Evolutionary conservation across 805 yeast species (phyloP).

Genomic region (Clavispora phyllophila): DNA sequence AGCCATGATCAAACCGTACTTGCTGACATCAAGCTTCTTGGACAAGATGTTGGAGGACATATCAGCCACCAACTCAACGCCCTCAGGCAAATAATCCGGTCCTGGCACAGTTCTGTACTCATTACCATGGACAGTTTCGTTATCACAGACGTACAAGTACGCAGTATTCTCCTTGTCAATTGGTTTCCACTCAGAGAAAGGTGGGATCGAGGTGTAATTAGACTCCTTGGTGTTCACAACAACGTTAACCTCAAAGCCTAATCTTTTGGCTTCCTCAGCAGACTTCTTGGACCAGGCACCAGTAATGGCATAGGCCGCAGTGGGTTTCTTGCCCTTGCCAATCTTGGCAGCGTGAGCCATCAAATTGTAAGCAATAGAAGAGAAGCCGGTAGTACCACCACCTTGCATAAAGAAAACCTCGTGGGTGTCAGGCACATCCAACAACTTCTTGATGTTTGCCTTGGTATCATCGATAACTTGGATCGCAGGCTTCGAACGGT

Average conservation of each 20-base stretch:
- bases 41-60: slow-evolving; percentile 92
- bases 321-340: slow-evolving; percentile 66
- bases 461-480: slow-evolving; percentile 75
- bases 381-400: slow-evolving; percentile 96
- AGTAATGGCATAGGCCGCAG: slow-evolving; percentile 81
- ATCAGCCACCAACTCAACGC: slow-evolving; percentile 84
- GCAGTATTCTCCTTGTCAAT: slow-evolving; percentile 59
- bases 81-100: slow-evolving; percentile 51
- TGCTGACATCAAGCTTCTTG: slow-evolving; percentile 70
- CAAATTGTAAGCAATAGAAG: slow-evolving; percentile 79
- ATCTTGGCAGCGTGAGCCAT: slow-evolving; percentile 68
- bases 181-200: slow-evolving; percentile 59
- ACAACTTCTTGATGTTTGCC: slow-evolving; percentile 54
- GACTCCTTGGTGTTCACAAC: slow-evolving; percentile 59
- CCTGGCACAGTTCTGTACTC: slow-evolving; percentile 62
- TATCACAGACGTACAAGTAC: slow-evolving; percentile 87
- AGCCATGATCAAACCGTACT: slow-evolving; percentile 87
- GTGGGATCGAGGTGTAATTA: slow-evolving; percentile 65
- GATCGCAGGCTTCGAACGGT: slow-evolving; percentile 81
- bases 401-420: slow-evolving; percentile 96
- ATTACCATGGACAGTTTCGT: slow-evolving; percentile 94
- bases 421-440: slow-evolving; percentile 83
- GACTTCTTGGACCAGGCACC: slow-evolving; percentile 95
- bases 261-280: slow-evolving; percentile 76
- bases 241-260: slow-evolving; percentile 70